Conservation (phyloP, 306 rosid genomes). For the Lathyrus oleraceus region DNA sequence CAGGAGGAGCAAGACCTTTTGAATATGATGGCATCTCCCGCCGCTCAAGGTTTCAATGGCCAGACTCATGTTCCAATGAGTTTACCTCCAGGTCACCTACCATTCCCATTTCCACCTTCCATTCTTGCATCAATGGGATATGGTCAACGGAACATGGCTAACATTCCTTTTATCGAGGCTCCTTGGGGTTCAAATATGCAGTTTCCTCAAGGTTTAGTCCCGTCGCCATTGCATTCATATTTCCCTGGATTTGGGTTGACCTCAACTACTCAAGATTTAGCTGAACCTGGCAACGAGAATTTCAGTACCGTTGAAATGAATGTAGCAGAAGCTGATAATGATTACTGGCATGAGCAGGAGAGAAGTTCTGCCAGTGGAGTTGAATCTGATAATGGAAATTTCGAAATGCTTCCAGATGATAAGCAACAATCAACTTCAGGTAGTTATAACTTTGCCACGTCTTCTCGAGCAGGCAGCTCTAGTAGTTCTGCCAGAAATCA, state of each 20-base stretch:
- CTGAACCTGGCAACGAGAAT: conserved; percentile 59
- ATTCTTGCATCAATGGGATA: conserved; percentile 80
- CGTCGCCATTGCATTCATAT: conserved; percentile 66
- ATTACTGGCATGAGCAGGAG: conserved; percentile 91
- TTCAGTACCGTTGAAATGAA: conserved; percentile 60
- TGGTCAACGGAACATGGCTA: conserved; percentile 71
- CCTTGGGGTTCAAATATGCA: conserved; percentile 87
- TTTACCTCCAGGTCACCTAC: conserved; percentile 71
- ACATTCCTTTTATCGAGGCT: conserved; percentile 72
- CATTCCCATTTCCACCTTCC: conserved; percentile 71
- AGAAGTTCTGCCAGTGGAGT: conserved; percentile 64
- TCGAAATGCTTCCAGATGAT: conserved; percentile 73
- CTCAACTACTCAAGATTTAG: conserved; percentile 62
- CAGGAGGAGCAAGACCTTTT: conserved; percentile 93
- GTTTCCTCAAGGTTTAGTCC: conserved; percentile 75
- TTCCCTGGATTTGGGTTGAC: conserved; percentile 67
- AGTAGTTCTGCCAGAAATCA: conserved; percentile 51
- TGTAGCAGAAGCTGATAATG: conserved; percentile 58
- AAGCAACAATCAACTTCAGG: conserved; percentile 79
- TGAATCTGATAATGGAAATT: conserved; percentile 74
- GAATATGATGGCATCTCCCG: conserved; percentile 77
- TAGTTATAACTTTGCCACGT: conserved; percentile 54
- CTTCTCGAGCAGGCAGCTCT: conserved; percentile 51
- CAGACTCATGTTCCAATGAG: conserved; percentile 74
- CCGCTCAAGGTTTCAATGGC: conserved; percentile 67